phyloP scores from a whole-genome alignment of 2,329 filamentous ascomycete species.

The Sordariomycetes sp. region DNA sequence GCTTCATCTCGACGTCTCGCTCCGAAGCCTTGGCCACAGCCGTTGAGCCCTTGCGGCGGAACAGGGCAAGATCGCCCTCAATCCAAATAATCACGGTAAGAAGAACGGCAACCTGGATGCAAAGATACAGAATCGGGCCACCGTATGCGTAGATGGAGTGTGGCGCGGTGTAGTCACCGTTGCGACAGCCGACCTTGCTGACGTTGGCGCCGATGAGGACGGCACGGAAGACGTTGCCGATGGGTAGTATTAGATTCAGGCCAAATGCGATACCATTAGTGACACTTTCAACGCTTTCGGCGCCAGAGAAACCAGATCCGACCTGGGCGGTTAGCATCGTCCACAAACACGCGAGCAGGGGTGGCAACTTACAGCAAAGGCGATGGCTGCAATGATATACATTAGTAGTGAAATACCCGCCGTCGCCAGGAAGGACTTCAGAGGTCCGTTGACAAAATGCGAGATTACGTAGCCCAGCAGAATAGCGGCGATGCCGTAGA shows the following conservation, averaged over 20 bases:
- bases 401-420: slow-evolving; percentile 60
- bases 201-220: slow-evolving; percentile 69
- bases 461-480: slow-evolving; percentile 59
- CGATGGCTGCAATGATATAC: slow-evolving; percentile 60
- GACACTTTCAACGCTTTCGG: slow-evolving; percentile 1
- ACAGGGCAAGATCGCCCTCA: slow-evolving; percentile 51
- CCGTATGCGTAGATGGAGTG: slow-evolving; percentile 42
- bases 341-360: background rate
- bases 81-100: slow-evolving; percentile 62
- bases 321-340: slow-evolving; percentile 3
- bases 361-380: slow-evolving; percentile 26
- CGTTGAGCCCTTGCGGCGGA: slow-evolving; percentile 31
- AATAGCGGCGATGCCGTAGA: slow-evolving; percentile 68
- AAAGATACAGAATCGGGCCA: slow-evolving; percentile 70
- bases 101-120: slow-evolving; percentile 58
- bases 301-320: slow-evolving; percentile 7
- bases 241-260: slow-evolving; percentile 12
- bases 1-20: slow-evolving; percentile 14
- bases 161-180: slow-evolving; percentile 17
- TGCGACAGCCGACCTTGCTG: slow-evolving; percentile 65
- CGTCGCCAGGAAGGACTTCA: slow-evolving; percentile 58
- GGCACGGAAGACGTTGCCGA: slow-evolving; percentile 50
- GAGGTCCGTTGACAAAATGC: slow-evolving; percentile 54
- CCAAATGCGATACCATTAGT: background rate
- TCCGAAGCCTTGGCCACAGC: slow-evolving; percentile 24